These are phyloP conservation scores for Maudiozyma turicensis DNA, from an alignment of 805 yeast species.

Conservation along the genomic window DNA sequence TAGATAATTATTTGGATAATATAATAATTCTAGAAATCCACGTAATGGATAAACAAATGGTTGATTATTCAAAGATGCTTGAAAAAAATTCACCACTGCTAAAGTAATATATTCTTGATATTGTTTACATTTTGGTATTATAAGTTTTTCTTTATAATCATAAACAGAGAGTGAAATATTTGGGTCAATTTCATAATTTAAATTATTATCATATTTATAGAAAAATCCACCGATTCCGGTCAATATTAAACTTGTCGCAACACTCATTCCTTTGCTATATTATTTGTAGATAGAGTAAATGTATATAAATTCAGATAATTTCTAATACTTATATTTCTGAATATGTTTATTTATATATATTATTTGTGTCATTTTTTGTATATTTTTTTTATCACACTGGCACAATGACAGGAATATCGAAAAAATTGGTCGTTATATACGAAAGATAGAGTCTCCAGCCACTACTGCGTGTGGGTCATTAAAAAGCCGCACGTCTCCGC, in stretches of 20 bases:
- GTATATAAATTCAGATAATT: too few relatives aligned
- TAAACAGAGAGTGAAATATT: conserved; percentile 6
- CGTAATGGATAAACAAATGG: conserved; percentile 20
- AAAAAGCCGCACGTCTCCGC: too few relatives aligned
- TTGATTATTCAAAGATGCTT: conserved; percentile 15
- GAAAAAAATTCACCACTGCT: conserved; percentile 15
- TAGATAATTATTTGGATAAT: conserved; percentile 10
- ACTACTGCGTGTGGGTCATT: too few relatives aligned
- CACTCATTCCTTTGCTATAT: conserved; percentile 16
- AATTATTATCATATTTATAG: conserved; percentile 22
- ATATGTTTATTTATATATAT: too few relatives aligned
- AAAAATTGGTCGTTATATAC: too few relatives aligned
- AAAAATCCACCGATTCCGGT: conserved; percentile 24
- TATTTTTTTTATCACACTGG: too few relatives aligned
- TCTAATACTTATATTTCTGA: too few relatives aligned
- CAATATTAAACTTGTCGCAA: conserved; percentile 21
- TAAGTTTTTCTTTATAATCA: conserved; percentile 9
- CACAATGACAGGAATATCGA: too few relatives aligned
- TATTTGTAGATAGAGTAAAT: too few relatives aligned
- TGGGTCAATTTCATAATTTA: conserved; percentile 15
- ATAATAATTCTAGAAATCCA: conserved; percentile 15
- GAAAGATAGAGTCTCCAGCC: too few relatives aligned
- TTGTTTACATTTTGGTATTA: conserved; percentile 9
- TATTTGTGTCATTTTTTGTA: too few relatives aligned
- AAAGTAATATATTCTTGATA: conserved; percentile 6